Percentiles rank a stretch among this genome's conserved stretches.
Evolutionary conservation across 139 green algal genomes (phyloP).

Genomic region (Chlamydomonas sp.): DNA sequence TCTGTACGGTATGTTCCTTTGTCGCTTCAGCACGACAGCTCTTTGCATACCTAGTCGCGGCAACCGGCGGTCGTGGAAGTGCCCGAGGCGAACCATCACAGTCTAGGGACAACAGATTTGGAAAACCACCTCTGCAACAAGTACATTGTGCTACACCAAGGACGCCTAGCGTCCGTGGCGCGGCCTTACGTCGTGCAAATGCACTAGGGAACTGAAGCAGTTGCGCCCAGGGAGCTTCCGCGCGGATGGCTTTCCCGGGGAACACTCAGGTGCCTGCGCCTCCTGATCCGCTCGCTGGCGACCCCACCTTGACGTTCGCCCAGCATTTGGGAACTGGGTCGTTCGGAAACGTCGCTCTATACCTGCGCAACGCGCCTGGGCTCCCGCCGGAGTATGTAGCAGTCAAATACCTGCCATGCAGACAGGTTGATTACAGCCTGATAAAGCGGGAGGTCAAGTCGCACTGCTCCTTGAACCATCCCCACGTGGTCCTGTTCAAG

Average conservation of each 20-base stretch:
- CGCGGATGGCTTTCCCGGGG: neutral
- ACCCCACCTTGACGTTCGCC: neutral
- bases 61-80: no score
- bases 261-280: neutral
- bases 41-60: no score
- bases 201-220: no score
- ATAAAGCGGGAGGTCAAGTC: constrained; percentile 24
- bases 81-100: no score
- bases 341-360: constrained; percentile 7
- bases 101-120: no score
- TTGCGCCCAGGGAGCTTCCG: neutral
- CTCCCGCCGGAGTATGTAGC: neutral
- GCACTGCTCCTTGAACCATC: constrained; percentile 33
- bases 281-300: neutral
- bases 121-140: no score
- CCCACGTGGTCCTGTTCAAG: constrained; percentile 35
- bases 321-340: neutral
- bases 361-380: neutral
- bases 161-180: no score
- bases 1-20: no score
- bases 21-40: no score
- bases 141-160: no score
- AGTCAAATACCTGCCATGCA: neutral
- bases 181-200: no score
- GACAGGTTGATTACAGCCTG: constrained; percentile 9